phyloP scores from a whole-genome alignment of 345 rosid genomes.

The Acer saccharum region DNA sequence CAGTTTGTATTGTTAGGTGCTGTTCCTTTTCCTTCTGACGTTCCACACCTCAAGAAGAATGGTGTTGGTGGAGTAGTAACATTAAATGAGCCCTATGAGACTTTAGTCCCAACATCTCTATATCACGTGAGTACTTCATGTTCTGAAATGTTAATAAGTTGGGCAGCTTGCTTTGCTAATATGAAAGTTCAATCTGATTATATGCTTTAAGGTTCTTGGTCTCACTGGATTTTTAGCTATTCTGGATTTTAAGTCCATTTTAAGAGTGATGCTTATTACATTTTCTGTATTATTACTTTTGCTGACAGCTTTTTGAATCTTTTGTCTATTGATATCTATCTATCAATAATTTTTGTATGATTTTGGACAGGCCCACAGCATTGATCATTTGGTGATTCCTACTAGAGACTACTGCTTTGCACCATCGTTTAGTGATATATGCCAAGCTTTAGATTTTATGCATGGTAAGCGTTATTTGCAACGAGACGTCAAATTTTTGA shows the following conservation, averaged over 20 bases:
- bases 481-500: not conserved
- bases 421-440: constrained; percentile 75
- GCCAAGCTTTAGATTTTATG: constrained; percentile 86
- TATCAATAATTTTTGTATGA: not conserved
- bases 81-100: constrained; percentile 79
- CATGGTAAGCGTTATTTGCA: constrained; percentile 47
- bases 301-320: not conserved
- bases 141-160: not conserved
- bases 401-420: constrained; percentile 99
- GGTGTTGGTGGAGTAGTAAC: constrained; percentile 83
- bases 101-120: constrained; percentile 79
- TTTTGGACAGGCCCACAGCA: constrained; percentile 58
- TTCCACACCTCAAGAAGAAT: constrained; percentile 63
- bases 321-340: not conserved
- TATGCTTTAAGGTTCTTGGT: not conserved
- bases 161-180: not conserved
- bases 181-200: not conserved
- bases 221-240: not conserved
- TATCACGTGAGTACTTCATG: constrained; percentile 50
- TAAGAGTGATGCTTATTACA: not conserved
- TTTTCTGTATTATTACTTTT: not conserved
- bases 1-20: constrained; percentile 82
- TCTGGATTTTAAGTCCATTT: not conserved
- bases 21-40: constrained; percentile 79
- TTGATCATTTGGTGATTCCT: constrained; percentile 93